A percentile compares a stretch with the other conserved stretches of the same genome.
Evolutionary conservation across 1,284 basidiomycete genomes (phyloP).

Genomic region (Anthracocystis walkeri): DNA sequence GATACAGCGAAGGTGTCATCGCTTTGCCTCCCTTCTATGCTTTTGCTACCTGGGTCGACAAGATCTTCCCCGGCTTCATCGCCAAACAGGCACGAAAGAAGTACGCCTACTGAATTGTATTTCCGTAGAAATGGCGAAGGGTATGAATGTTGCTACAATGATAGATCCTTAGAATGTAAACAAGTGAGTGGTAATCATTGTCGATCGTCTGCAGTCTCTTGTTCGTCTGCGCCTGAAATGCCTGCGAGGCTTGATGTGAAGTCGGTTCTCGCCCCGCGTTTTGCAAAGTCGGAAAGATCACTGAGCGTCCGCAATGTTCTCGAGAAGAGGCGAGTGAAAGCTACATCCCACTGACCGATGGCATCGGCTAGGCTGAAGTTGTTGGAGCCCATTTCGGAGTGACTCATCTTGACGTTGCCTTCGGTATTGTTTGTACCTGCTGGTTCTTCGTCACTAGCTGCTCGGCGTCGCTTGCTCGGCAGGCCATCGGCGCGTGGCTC

Average conservation of each 20-base stretch:
- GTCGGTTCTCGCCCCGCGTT: slow-evolving; percentile 13
- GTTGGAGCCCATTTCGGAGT: slow-evolving; percentile 42
- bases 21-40: slow-evolving; percentile 51
- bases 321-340: slow-evolving; percentile 49
- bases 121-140: not conserved
- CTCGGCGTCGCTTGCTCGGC: slow-evolving; percentile 30
- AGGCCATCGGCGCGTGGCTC: slow-evolving; percentile 26
- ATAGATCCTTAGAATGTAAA: not conserved
- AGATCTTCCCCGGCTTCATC: slow-evolving; percentile 38
- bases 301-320: slow-evolving; percentile 48
- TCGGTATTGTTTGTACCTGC: not conserved
- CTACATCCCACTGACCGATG: slow-evolving; percentile 50
- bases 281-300: slow-evolving; percentile 33
- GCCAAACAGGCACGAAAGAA: slow-evolving; percentile 36
- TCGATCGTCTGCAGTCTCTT: slow-evolving; percentile 21
- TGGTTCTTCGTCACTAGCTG: slow-evolving; percentile 8
- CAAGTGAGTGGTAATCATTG: not conserved
- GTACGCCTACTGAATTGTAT: slow-evolving; percentile 33
- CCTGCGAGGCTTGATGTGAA: slow-evolving; percentile 22
- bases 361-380: slow-evolving; percentile 34
- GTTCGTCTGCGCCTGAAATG: slow-evolving; percentile 36
- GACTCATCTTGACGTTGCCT: slow-evolving; percentile 29
- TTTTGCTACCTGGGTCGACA: slow-evolving; percentile 42
- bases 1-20: slow-evolving; percentile 39
- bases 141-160: not conserved